Percentiles rank a stretch among this genome's conserved stretches.
These are phyloP conservation scores for Blastocystis sp. DNA, from an alignment of 352 stramenopile species.

Conservation along the genomic window DNA sequence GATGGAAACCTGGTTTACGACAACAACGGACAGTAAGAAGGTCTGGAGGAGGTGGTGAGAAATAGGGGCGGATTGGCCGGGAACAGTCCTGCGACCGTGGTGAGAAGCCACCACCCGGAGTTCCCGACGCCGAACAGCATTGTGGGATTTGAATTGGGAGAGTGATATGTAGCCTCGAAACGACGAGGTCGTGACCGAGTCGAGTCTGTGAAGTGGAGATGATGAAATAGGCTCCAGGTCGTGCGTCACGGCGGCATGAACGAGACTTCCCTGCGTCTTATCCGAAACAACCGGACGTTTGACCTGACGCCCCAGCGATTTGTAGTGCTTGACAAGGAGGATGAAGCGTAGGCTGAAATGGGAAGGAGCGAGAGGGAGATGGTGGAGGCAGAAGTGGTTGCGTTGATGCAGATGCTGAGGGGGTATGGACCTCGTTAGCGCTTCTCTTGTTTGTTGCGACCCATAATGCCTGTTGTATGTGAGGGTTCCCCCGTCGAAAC, in stretches of 20 bases:
- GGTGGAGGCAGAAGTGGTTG: not conserved
- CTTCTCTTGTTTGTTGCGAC: not conserved
- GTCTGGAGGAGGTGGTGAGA: no score
- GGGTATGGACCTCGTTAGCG: not conserved
- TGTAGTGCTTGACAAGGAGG: not conserved
- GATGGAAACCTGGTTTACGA: constrained; percentile 42
- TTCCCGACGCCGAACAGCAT: no score
- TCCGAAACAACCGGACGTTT: not conserved
- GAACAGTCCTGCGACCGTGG: no score
- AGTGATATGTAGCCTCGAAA: not conserved
- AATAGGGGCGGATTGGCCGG: no score
- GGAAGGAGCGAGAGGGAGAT: not conserved
- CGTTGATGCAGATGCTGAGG: not conserved
- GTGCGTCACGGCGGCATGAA: not conserved
- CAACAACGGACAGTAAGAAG: not conserved
- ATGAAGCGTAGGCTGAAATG: not conserved
- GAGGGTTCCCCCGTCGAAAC: no score
- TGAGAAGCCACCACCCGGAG: no score
- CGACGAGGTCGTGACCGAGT: not conserved
- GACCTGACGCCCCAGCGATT: not conserved
- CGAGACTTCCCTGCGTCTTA: not conserved
- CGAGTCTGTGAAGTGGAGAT: not conserved
- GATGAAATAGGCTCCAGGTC: not conserved
- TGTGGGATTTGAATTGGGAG: no score
- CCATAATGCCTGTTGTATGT: no score